Evolutionary conservation across 2,329 filamentous ascomycete species (phyloP).

Genomic region (Dactylonectria estremocensis): DNA sequence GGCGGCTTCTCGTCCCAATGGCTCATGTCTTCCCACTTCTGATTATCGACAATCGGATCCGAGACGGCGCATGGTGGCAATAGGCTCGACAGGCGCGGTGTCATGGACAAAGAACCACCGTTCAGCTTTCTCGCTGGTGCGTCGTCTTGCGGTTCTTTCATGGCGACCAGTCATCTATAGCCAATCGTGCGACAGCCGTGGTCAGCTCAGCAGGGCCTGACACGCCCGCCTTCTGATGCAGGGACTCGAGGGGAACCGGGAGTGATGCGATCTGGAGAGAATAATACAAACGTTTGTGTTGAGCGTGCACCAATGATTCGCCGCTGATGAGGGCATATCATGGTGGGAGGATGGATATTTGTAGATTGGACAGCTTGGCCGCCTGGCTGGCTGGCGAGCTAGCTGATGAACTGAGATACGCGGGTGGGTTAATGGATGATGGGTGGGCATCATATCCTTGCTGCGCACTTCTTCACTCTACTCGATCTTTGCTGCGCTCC

Average conservation of each 20-base stretch:
- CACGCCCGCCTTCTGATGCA: slow-evolving; percentile 26
- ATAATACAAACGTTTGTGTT: slow-evolving; percentile 26
- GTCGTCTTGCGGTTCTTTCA: slow-evolving; percentile 24
- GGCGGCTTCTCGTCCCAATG: slow-evolving; percentile 34
- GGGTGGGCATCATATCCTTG: slow-evolving; percentile 25
- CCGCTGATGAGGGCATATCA: background rate
- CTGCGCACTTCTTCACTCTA: slow-evolving; percentile 1
- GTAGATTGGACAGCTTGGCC: slow-evolving; percentile 13
- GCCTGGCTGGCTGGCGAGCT: slow-evolving; percentile 22
- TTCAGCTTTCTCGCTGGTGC: slow-evolving; percentile 30
- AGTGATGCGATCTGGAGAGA: slow-evolving; percentile 32
- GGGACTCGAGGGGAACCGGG: slow-evolving; percentile 20
- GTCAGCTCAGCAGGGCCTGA: slow-evolving; percentile 35
- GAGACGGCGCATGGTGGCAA: slow-evolving; percentile 24
- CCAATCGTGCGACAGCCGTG: slow-evolving; percentile 42
- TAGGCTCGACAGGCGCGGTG: slow-evolving; percentile 21
- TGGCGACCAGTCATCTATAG: slow-evolving; percentile 35
- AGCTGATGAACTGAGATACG: slow-evolving; percentile 13
- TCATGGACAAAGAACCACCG: slow-evolving; percentile 25
- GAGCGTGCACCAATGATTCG: slow-evolving; percentile 21
- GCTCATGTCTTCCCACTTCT: background rate
- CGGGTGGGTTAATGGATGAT: slow-evolving; percentile 20
- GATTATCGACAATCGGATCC: background rate
- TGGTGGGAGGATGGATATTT: slow-evolving; percentile 22
- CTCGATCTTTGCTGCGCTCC: slow-evolving; percentile 12